Percentiles rank a stretch among this genome's conserved stretches.
Evolutionary conservation across 1,139 yeast genomes (phyloP).

Genomic region (Candida tetrigidarum): DNA sequence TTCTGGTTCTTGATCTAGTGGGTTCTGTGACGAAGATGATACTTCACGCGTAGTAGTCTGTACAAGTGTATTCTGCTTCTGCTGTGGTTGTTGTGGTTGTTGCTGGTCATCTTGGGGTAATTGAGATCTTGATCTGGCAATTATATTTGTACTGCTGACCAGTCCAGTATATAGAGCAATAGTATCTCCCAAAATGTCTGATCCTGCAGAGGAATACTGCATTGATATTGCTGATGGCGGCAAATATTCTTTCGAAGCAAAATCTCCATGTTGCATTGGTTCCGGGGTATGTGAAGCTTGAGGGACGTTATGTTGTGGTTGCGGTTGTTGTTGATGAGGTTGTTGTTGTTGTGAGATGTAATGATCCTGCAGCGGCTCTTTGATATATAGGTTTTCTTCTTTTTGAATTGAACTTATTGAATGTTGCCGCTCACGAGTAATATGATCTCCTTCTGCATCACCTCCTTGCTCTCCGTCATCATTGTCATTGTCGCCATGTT

Average conservation of each 20-base stretch:
- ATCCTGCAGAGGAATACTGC: conserved; percentile 5
- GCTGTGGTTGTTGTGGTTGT: too few relatives aligned
- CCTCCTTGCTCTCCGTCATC: conserved; percentile 18
- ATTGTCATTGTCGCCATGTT: background rate
- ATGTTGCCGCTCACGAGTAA: conserved; percentile 11
- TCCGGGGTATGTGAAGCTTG: too few relatives aligned
- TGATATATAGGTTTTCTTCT: conserved; percentile 4
- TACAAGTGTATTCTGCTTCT: too few relatives aligned
- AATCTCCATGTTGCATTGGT: conserved; percentile 3
- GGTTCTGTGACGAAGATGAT: background rate
- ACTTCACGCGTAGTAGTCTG: too few relatives aligned
- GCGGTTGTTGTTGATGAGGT: background rate
- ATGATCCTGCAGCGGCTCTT: conserved; percentile 6
- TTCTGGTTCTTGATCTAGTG: conserved; percentile 17
- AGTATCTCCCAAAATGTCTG: conserved; percentile 10
- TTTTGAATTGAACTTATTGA: conserved; percentile 6
- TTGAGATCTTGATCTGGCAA: conserved; percentile 1
- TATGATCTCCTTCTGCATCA: conserved; percentile 18
- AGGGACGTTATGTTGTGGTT: too few relatives aligned
- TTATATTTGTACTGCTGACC: conserved; percentile 5
- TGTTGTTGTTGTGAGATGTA: conserved; percentile 7
- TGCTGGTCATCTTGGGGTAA: conserved; percentile 4
- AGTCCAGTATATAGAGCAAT: conserved; percentile 9
- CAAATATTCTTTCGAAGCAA: background rate
- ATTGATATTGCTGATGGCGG: conserved; percentile 8